Base-by-base conservation (phyloP, 345 rosid genomes). In the Stellera chamaejasme region DNA sequence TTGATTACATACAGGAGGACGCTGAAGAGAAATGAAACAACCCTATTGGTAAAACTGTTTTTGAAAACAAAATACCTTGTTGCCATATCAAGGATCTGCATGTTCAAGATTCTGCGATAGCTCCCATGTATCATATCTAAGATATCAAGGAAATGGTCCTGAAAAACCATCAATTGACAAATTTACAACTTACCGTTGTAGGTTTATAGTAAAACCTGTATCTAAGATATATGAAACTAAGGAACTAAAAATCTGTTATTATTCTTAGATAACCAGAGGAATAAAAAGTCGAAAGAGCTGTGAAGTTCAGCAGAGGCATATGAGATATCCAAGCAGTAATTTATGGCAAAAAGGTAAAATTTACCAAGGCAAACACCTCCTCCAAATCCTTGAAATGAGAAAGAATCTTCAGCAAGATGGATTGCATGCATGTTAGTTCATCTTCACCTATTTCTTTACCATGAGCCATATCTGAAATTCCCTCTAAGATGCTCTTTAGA, bases 111-210 rank as follows among this genome's bases (percentile, higher is more conserved):
- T 64, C 62, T 79, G 65, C 75, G 68, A 46, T 86, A 70, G 67
- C 68, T 73, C 76, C 95, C 98, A 68, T 75, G 69, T 82, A 83
- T 76, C 56, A 77, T 72, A 73, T 91, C 96, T 65, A 88, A 72
- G 67, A 82, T 79, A 74, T 88, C 81, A 55, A 91, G 79, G 74
- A 83, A 88, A 73, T 82, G 85, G 54, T 72, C 60, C 98, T 91
- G 66, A 75, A 80, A 60, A 42, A 64, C 16, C 49, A 54, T 14
- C 60, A 66, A 55, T 54, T 56, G 56, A 54, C 13, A 19, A 19
- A 19, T 32, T 32, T 8, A 5, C 5, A 32, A 5, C 5, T 4
- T 32, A 2, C 9, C 39, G 9, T 32, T 32, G 9, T 5, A 32
- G 9, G 39, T 32, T 32, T 32, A 32, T 32, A 5, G 1, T 4